A percentile compares a stretch with the other conserved stretches of the same genome.
These are phyloP conservation scores for Lathyrus oleraceus DNA, from an alignment of 306 rosid species.

Conservation along the genomic window DNA sequence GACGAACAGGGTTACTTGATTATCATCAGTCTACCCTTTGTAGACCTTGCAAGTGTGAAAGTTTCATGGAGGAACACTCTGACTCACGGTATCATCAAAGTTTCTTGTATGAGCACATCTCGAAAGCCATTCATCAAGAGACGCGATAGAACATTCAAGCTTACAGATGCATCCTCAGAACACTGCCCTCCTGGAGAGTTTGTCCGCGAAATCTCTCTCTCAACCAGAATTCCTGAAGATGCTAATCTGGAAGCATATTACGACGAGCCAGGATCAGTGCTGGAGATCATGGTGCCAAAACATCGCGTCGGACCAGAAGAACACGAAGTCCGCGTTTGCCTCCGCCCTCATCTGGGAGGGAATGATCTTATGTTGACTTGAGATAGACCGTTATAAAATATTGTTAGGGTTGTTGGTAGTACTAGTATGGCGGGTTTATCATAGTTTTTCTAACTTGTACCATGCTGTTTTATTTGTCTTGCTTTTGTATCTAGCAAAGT, in stretches of 20 bases:
- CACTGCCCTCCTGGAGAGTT: slow-evolving; percentile 95
- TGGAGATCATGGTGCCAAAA: slow-evolving; percentile 79
- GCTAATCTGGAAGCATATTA: slow-evolving; percentile 87
- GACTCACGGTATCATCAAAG: slow-evolving; percentile 80
- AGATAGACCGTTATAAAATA: slow-evolving; percentile 36
- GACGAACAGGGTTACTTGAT: slow-evolving; percentile 78
- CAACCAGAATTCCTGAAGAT: slow-evolving; percentile 85
- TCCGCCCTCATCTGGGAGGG: slow-evolving; percentile 46
- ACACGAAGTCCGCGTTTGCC: slow-evolving; percentile 59
- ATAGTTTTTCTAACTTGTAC: slow-evolving; percentile 41
- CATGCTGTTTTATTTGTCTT: slow-evolving; percentile 34
- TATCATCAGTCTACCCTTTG: slow-evolving; percentile 79
- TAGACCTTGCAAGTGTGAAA: slow-evolving; percentile 83
- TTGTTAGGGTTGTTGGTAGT: slow-evolving; percentile 48
- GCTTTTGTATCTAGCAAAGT: slow-evolving; percentile 31
- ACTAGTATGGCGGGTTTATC: slow-evolving; percentile 34
- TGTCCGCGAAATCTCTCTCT: slow-evolving; percentile 79
- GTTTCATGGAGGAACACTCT: slow-evolving; percentile 92
- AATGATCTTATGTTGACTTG: slow-evolving; percentile 53
- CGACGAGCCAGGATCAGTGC: slow-evolving; percentile 83
- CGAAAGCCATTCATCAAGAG: slow-evolving; percentile 72
- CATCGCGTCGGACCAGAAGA: slow-evolving; percentile 56
- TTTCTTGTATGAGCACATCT: slow-evolving; percentile 83
- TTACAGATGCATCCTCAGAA: slow-evolving; percentile 72
- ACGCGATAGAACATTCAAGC: slow-evolving; percentile 79